Conservation (phyloP, 2,329 filamentous ascomycete species). For the Hortaea sp. region DNA sequence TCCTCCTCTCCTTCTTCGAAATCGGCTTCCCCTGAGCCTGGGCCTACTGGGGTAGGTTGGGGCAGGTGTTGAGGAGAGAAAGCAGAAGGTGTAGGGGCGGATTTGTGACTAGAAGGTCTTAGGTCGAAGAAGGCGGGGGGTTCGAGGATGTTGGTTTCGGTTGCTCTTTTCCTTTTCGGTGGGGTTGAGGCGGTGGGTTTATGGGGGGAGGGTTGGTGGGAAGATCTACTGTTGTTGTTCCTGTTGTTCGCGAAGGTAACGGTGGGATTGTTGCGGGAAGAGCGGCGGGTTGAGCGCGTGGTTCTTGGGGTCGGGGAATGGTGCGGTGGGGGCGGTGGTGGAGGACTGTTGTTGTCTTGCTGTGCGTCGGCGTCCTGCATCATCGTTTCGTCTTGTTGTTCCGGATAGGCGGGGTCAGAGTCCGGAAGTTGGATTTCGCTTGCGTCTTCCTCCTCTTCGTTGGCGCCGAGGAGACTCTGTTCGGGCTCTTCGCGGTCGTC, state of each 20-base stretch:
- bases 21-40: background rate
- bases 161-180: conserved; percentile 17
- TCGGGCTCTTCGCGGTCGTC: conserved; percentile 7
- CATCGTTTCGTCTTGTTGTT: too few species aligned
- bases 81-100: conserved; percentile 2
- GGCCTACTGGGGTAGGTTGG: conserved; percentile 1
- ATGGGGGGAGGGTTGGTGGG: too few species aligned
- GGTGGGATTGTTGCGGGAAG: too few species aligned
- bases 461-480: conserved; percentile 13
- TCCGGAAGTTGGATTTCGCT: conserved; percentile 15
- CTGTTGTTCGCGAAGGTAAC: too few species aligned
- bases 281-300: conserved; percentile 5
- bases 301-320: conserved; percentile 1
- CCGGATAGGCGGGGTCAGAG: background rate
- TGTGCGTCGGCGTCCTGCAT: background rate
- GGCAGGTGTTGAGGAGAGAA: conserved; percentile 1
- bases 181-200: background rate
- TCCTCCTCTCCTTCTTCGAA: conserved; percentile 14
- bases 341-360: background rate
- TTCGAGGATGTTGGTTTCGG: conserved; percentile 16
- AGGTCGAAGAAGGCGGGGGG: conserved; percentile 28
- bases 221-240: too few species aligned
- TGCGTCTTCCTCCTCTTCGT: conserved; percentile 11
- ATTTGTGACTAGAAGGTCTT: conserved; percentile 10
- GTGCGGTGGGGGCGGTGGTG: background rate